These are phyloP conservation scores for Echinochloa phyllopogon DNA, from an alignment of 176 grass and related monocot genomes.

Conservation along the genomic window DNA sequence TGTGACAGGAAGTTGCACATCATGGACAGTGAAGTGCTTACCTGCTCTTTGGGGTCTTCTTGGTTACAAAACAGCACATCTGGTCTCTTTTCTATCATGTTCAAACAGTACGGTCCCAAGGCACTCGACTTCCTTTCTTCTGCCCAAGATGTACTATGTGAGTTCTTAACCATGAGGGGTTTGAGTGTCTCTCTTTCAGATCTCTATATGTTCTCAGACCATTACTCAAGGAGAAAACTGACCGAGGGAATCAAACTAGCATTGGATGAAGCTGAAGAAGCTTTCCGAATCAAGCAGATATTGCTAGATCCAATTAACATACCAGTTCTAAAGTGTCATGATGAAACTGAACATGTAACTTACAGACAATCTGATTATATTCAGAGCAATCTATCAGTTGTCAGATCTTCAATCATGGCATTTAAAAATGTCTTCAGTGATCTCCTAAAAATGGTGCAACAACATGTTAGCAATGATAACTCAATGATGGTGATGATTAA, in stretches of 20 bases:
- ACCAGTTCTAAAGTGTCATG: conserved; percentile 47
- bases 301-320: conserved; percentile 64
- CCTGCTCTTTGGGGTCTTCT: conserved; percentile 53
- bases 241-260: conserved; percentile 60
- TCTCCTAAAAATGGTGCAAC: conserved; percentile 62
- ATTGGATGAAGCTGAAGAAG: conserved; percentile 85
- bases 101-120: conserved; percentile 61
- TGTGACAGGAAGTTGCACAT: conserved; percentile 52
- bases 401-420: conserved; percentile 62
- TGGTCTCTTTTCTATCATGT: conserved; percentile 72
- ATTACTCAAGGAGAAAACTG: conserved; percentile 65
- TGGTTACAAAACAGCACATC: conserved; percentile 64
- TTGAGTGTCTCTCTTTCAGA: conserved; percentile 83
- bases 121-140: conserved; percentile 69
- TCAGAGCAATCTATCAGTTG: conserved; percentile 43
- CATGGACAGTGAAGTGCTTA: conserved; percentile 57
- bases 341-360: conserved; percentile 57
- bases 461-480: conserved; percentile 68
- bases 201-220: conserved; percentile 71
- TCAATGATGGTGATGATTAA: conserved; percentile 85
- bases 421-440: conserved; percentile 91
- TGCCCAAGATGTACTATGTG: conserved; percentile 77
- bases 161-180: conserved; percentile 75
- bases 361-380: conserved; percentile 37
- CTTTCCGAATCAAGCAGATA: conserved; percentile 61